Conservation (phyloP, 2,329 filamentous ascomycete genomes). For the Paraconiothyrium brasiliense region DNA sequence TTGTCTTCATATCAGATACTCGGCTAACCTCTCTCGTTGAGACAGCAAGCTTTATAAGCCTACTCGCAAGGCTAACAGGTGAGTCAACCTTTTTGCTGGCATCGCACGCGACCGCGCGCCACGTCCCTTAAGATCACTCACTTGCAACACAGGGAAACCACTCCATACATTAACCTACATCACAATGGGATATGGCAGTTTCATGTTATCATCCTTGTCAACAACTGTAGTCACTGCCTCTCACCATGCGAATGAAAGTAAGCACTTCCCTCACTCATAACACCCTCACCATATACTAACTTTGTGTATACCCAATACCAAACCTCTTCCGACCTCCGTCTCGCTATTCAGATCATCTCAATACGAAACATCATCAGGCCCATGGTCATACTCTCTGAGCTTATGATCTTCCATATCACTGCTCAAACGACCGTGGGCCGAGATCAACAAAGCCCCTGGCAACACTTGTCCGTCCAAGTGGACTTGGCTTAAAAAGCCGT, state of each 20-base stretch:
- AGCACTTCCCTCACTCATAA: background rate
- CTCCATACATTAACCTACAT: background rate
- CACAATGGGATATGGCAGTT: background rate
- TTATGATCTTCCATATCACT: constrained; percentile 8
- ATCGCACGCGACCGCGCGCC: background rate
- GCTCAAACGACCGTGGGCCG: constrained; percentile 3
- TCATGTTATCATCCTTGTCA: background rate
- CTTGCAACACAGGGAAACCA: background rate
- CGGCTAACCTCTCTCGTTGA: background rate
- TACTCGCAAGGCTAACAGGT: background rate
- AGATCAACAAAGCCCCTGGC: background rate
- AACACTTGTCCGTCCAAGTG: no score
- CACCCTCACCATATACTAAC: background rate
- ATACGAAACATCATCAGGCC: background rate
- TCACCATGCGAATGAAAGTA: background rate
- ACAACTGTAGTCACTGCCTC: background rate
- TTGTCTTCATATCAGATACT: background rate
- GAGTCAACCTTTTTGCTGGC: background rate
- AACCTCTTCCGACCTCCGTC: no score
- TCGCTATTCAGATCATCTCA: no score
- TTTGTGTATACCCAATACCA: background rate
- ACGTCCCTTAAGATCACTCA: background rate
- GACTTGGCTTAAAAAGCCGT: no score
- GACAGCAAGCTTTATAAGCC: background rate
- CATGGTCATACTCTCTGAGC: background rate